phyloP scores from a whole-genome alignment of 2,329 filamentous ascomycete genomes.

The Trichoderma endophyticum region DNA sequence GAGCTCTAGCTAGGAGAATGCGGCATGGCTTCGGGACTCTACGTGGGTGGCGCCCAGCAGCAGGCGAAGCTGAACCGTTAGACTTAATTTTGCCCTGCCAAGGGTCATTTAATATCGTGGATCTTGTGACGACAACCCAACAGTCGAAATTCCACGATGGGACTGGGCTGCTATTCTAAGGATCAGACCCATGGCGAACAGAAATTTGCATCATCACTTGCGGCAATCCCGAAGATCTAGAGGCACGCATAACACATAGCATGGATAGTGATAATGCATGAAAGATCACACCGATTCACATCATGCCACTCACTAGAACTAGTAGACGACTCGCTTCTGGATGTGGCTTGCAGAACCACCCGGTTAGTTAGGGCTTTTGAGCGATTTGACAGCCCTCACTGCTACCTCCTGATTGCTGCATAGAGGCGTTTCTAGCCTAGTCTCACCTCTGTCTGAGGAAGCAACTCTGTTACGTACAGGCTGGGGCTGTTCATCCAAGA shows the following conservation, averaged over 20 bases:
- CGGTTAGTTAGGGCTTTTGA: background rate
- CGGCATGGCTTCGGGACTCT: conserved; percentile 3
- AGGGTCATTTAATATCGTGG: background rate
- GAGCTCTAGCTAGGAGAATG: background rate
- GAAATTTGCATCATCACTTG: background rate
- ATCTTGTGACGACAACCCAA: background rate
- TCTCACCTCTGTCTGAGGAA: background rate
- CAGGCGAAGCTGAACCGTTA: conserved; percentile 1
- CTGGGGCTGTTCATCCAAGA: background rate
- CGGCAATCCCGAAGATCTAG: conserved; percentile 1
- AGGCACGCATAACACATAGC: background rate
- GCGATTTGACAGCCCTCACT: background rate
- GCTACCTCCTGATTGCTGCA: background rate
- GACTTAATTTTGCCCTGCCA: background rate
- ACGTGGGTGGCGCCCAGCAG: background rate
- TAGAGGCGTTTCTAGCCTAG: background rate
- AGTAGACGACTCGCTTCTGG: background rate
- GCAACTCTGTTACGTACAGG: background rate
- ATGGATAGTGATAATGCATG: background rate
- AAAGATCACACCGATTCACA: background rate
- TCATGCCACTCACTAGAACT: background rate
- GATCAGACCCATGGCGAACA: background rate
- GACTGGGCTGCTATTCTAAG: background rate
- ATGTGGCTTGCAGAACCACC: background rate
- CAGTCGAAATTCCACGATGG: background rate